phyloP scores from a whole-genome alignment of 176 grass and related monocot species.

The Eremochloa ophiuroides region DNA sequence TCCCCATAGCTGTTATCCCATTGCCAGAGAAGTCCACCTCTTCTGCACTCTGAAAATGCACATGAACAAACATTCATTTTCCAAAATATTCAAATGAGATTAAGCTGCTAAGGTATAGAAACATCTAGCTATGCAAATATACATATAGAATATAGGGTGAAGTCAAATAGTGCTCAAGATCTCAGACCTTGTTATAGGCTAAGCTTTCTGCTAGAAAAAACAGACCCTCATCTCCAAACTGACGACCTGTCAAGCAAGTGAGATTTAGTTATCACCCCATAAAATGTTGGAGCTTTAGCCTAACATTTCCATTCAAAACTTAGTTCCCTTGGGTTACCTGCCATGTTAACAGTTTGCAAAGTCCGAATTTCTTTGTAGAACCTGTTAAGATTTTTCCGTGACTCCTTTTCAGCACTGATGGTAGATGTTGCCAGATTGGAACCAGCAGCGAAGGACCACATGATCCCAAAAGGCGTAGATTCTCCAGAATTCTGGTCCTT shows the following conservation, averaged over 20 bases:
- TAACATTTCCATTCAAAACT: constrained; percentile 6
- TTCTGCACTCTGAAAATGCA: constrained; percentile 69
- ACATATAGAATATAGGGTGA: neutral
- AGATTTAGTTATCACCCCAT: constrained; percentile 1
- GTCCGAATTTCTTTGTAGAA: constrained; percentile 79
- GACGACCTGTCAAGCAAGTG: constrained; percentile 57
- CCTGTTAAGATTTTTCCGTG: constrained; percentile 70
- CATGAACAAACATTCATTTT: neutral
- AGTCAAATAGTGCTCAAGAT: constrained; percentile 7
- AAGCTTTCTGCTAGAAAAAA: constrained; percentile 99
- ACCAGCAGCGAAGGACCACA: constrained; percentile 77
- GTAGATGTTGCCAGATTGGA: constrained; percentile 60
- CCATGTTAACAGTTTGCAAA: constrained; percentile 71
- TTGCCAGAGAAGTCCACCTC: constrained; percentile 94
- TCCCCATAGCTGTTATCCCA: constrained; percentile 77
- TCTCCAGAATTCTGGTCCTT: constrained; percentile 29
- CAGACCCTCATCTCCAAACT: constrained; percentile 91
- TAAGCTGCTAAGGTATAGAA: neutral
- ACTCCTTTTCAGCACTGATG: constrained; percentile 56
- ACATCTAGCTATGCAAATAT: neutral
- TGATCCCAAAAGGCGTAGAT: constrained; percentile 34
- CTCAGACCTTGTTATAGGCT: constrained; percentile 83
- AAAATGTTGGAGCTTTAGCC: neutral
- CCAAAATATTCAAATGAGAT: neutral
- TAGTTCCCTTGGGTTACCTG: constrained; percentile 49